Evolutionary conservation across 345 rosid genomes (phyloP).

Genomic region (Euclidium syriacum): DNA sequence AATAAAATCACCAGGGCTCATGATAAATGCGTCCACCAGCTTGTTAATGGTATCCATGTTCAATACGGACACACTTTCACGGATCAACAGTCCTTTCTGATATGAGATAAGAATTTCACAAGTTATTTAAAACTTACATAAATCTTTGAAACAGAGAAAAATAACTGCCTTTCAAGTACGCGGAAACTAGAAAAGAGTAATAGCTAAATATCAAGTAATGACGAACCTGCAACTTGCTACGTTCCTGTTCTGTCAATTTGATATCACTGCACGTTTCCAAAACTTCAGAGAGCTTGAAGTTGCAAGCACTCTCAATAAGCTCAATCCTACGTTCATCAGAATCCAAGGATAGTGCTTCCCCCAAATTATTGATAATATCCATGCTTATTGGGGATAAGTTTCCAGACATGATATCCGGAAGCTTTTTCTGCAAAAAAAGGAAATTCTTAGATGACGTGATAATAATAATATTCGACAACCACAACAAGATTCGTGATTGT

Average conservation of each 20-base stretch:
- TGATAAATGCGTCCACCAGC: conserved; percentile 50
- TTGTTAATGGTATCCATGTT: conserved; percentile 57
- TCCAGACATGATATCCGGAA: conserved; percentile 50
- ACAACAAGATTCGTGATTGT: neutral
- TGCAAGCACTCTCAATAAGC: conserved; percentile 45
- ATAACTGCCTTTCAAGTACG: neutral
- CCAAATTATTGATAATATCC: conserved; percentile 51
- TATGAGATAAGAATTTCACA: conserved; percentile 17
- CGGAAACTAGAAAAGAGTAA: neutral
- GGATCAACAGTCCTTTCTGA: conserved; percentile 38
- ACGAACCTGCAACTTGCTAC: conserved; percentile 29
- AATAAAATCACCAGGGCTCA: conserved; percentile 43
- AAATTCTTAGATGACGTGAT: conserved; percentile 10
- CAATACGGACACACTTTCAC: conserved; percentile 37
- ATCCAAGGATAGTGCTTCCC: conserved; percentile 39
- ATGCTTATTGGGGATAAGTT: conserved; percentile 41
- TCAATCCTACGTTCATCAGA: conserved; percentile 48
- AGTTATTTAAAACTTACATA: neutral
- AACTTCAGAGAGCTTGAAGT: conserved; percentile 41
- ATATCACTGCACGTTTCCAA: conserved; percentile 22
- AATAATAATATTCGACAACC: neutral
- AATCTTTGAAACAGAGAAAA: neutral
- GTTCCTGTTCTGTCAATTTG: conserved; percentile 29
- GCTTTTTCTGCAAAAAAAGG: conserved; percentile 26
- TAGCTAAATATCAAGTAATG: neutral